phyloP scores from a whole-genome alignment of 345 rosid species.

The Abelmoschus esculentus region DNA sequence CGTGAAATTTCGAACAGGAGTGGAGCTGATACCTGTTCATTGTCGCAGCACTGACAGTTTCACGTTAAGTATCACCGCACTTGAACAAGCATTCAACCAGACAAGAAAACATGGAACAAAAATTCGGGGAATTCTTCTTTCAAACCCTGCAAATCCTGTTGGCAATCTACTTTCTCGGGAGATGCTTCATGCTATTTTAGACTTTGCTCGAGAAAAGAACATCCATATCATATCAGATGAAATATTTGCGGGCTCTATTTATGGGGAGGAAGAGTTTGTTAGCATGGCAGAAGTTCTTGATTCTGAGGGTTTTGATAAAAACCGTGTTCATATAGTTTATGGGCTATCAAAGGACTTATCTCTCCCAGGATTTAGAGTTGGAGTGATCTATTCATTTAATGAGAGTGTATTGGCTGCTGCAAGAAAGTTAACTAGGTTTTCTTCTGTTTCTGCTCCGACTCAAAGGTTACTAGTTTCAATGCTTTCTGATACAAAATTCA shows the following conservation, averaged over 20 bases:
- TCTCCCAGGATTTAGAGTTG: constrained; percentile 77
- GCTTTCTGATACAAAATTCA: constrained; percentile 63
- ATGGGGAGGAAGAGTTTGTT: constrained; percentile 66
- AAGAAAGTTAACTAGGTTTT: constrained; percentile 60
- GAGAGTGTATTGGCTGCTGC: constrained; percentile 58
- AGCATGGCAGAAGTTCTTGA: constrained; percentile 72
- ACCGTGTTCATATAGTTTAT: constrained; percentile 73
- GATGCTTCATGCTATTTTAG: constrained; percentile 44
- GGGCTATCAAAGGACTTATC: constrained; percentile 89
- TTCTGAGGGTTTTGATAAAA: constrained; percentile 58
- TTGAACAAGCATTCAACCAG: constrained; percentile 80
- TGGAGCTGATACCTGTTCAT: constrained; percentile 78
- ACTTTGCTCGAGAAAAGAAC: constrained; percentile 72
- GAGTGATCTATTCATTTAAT: constrained; percentile 69
- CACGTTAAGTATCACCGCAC: constrained; percentile 46
- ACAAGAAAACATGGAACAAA: constrained; percentile 71
- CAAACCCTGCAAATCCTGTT: constrained; percentile 50
- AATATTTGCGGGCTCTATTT: constrained; percentile 71
- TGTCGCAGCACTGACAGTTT: constrained; percentile 77
- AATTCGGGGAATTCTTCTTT: constrained; percentile 67
- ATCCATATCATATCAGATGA: constrained; percentile 85
- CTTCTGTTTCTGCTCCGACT: constrained; percentile 61
- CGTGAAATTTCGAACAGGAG: constrained; percentile 67
- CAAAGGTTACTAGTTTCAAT: constrained; percentile 68
- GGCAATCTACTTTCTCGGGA: constrained; percentile 65